Evolutionary conservation across 2,329 filamentous ascomycete species (phyloP).

Genomic region (Colletotrichum lini): DNA sequence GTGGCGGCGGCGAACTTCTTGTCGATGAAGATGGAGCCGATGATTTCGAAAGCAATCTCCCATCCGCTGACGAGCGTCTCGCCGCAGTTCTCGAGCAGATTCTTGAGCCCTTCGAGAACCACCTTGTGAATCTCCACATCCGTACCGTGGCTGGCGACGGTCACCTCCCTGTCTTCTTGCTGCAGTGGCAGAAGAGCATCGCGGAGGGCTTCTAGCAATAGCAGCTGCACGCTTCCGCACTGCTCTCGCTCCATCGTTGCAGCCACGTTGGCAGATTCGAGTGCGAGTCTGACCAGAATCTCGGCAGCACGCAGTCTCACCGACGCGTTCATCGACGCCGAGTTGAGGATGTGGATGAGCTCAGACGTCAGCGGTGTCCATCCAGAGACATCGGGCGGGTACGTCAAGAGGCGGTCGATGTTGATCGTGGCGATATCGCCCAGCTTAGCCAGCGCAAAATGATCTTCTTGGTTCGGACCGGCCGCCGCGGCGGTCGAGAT

Average conservation of each 20-base stretch:
- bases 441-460: constrained; percentile 80
- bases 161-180: constrained; percentile 63
- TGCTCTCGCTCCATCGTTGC: constrained; percentile 64
- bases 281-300: constrained; percentile 70
- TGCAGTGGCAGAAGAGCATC: constrained; percentile 74
- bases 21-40: constrained; percentile 82
- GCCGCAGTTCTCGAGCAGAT: constrained; percentile 88
- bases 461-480: constrained; percentile 72
- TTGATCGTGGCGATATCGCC: constrained; percentile 82
- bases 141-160: constrained; percentile 72
- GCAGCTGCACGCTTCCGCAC: constrained; percentile 77
- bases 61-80: constrained; percentile 88
- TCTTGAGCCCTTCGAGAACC: constrained; percentile 84
- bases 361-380: constrained; percentile 78
- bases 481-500: constrained; percentile 60
- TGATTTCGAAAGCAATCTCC: constrained; percentile 87
- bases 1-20: constrained; percentile 50
- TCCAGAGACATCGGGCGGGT: constrained; percentile 77
- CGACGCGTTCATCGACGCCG: constrained; percentile 61
- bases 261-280: constrained; percentile 72
- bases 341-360: constrained; percentile 66
- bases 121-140: constrained; percentile 87
- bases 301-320: constrained; percentile 75
- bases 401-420: constrained; percentile 79
- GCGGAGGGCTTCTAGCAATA: constrained; percentile 77